These are phyloP conservation scores for Mortierella sp. DNA, from an alignment of 371 early-diverging fungal genomes.

Conservation along the genomic window DNA sequence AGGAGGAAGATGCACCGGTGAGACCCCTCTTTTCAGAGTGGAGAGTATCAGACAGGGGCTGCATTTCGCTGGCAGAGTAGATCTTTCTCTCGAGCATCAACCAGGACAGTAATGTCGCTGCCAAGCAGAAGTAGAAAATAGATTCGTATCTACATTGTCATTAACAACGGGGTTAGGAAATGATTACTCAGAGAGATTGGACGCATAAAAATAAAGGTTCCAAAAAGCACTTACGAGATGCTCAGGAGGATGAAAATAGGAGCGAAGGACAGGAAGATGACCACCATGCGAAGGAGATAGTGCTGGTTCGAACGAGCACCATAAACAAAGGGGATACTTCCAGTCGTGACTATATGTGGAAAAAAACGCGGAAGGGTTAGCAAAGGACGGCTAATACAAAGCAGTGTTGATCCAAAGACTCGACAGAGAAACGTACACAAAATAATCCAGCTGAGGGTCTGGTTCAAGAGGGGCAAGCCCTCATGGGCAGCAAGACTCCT, in stretches of 20 bases:
- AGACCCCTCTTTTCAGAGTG: conserved; percentile 29
- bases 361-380: not conserved
- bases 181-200: no score
- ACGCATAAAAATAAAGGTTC: no score
- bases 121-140: conserved; percentile 89
- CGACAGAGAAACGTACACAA: conserved; percentile 60
- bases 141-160: conserved; percentile 74
- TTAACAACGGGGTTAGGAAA: not conserved
- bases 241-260: conserved; percentile 90
- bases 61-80: conserved; percentile 59
- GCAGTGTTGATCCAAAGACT: not conserved
- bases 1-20: conserved; percentile 14
- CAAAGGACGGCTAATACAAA: not conserved
- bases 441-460: conserved; percentile 77
- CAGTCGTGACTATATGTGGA: conserved; percentile 67
- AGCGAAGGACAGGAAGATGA: conserved; percentile 89
- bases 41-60: conserved; percentile 42
- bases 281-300: conserved; percentile 81
- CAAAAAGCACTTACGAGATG: conserved; percentile 69
- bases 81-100: conserved; percentile 79
- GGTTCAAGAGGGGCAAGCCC: conserved; percentile 81
- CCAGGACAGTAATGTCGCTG: conserved; percentile 83
- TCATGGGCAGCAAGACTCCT: conserved; percentile 66
- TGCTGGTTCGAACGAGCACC: conserved; percentile 76
- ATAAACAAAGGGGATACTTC: conserved; percentile 74